Conservation (phyloP, 495 filamentous ascomycete genomes). For the Arthonia radiata region DNA sequence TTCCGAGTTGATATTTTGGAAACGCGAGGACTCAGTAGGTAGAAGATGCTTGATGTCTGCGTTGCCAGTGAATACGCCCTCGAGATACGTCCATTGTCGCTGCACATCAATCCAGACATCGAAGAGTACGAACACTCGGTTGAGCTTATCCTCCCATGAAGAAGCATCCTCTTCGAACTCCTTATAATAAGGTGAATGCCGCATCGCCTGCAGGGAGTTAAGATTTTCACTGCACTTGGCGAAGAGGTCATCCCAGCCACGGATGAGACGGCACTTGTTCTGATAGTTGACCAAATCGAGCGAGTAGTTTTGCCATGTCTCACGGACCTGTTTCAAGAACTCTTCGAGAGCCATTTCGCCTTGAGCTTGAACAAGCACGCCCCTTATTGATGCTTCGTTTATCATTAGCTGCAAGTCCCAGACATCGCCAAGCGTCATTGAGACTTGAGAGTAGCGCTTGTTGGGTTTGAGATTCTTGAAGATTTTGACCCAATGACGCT, state of each 20-base stretch:
- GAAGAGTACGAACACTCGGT: conserved; percentile 88
- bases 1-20: conserved; percentile 97
- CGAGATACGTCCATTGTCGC: conserved; percentile 95
- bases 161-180: conserved; percentile 95
- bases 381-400: conserved; percentile 64
- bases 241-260: conserved; percentile 95
- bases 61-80: conserved; percentile 95
- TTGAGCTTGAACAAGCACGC: conserved; percentile 86
- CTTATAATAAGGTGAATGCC: conserved; percentile 95
- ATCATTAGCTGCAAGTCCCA: conserved; percentile 85
- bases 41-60: conserved; percentile 96
- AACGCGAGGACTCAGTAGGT: conserved; percentile 82
- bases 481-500: conserved; percentile 91
- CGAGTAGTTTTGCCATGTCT: conserved; percentile 85
- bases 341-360: conserved; percentile 97
- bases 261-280: conserved; percentile 88
- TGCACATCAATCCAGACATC: conserved; percentile 99
- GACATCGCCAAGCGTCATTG: conserved; percentile 84
- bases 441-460: conserved; percentile 73
- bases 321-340: conserved; percentile 88
- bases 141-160: conserved; percentile 92
- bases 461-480: conserved; percentile 83
- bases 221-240: conserved; percentile 95
- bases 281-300: conserved; percentile 93
- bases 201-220: conserved; percentile 94